Evolutionary conservation across 139 green algal species (phyloP).

Genomic region (Asterochloris sp.): DNA sequence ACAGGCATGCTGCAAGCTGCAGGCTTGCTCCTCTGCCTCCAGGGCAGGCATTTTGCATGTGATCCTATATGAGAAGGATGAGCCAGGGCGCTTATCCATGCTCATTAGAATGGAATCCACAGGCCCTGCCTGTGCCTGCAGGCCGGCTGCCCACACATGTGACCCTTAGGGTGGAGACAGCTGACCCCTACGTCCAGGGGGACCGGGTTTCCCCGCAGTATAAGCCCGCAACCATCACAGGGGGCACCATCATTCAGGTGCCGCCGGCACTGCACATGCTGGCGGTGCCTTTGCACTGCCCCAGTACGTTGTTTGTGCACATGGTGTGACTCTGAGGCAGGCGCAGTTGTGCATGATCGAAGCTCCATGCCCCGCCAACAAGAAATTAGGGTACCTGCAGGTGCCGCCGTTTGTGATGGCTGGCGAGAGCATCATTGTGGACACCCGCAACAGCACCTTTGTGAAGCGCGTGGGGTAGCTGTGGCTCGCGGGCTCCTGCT

Average conservation of each 20-base stretch:
- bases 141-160: conserved; percentile 14
- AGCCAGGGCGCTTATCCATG: neutral
- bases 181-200: neutral
- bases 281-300: too few species aligned
- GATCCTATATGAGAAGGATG: neutral
- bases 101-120: neutral
- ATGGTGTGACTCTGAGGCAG: too few species aligned
- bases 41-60: neutral
- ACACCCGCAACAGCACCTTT: conserved; percentile 38
- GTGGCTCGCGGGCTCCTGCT: too few species aligned
- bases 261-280: too few species aligned
- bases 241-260: conserved; percentile 28
- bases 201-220: neutral
- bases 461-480: conserved; percentile 18
- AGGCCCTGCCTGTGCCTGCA: neutral
- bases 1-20: neutral
- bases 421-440: conserved; percentile 34
- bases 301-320: too few species aligned
- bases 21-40: neutral
- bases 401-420: neutral
- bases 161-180: conserved; percentile 7
- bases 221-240: neutral
- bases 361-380: neutral
- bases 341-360: conserved; percentile 7
- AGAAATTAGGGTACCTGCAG: neutral